These are phyloP conservation scores for Amanita subjunquillea DNA, from an alignment of 768 basidiomycete species.

Conservation along the genomic window DNA sequence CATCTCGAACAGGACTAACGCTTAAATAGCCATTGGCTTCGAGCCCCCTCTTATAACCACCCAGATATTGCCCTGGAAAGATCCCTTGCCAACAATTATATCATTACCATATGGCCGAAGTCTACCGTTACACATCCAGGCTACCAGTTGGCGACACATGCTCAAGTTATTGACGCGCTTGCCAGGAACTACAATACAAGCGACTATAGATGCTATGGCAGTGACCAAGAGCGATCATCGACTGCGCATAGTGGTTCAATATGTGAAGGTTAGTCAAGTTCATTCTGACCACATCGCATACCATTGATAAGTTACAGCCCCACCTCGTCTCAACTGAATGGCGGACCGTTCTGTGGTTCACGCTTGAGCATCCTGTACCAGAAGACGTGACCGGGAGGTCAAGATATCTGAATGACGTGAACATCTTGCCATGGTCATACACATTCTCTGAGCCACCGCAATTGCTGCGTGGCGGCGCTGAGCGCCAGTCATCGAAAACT, in stretches of 20 bases:
- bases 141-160: constrained; percentile 64
- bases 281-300: neutral
- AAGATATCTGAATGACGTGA: constrained; percentile 53
- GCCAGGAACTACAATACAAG: constrained; percentile 59
- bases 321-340: constrained; percentile 51
- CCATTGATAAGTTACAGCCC: constrained; percentile 30
- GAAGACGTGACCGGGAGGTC: constrained; percentile 28
- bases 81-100: constrained; percentile 62
- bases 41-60: constrained; percentile 42
- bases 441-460: constrained; percentile 46
- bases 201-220: constrained; percentile 58
- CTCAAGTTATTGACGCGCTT: constrained; percentile 68
- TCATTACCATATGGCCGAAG: constrained; percentile 59
- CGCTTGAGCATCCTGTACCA: constrained; percentile 60
- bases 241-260: constrained; percentile 69
- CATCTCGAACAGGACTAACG: neutral
- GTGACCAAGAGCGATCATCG: constrained; percentile 43
- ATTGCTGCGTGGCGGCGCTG: constrained; percentile 53
- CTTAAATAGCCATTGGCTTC: constrained; percentile 55
- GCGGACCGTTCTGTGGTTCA: constrained; percentile 71
- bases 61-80: constrained; percentile 34
- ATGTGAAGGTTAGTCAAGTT: constrained; percentile 48
- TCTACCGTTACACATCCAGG: constrained; percentile 63
- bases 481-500: constrained; percentile 54
- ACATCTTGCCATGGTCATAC: constrained; percentile 65